Evolutionary conservation across 2,329 filamentous ascomycete species (phyloP).

Genomic region (Fusarium sp.): DNA sequence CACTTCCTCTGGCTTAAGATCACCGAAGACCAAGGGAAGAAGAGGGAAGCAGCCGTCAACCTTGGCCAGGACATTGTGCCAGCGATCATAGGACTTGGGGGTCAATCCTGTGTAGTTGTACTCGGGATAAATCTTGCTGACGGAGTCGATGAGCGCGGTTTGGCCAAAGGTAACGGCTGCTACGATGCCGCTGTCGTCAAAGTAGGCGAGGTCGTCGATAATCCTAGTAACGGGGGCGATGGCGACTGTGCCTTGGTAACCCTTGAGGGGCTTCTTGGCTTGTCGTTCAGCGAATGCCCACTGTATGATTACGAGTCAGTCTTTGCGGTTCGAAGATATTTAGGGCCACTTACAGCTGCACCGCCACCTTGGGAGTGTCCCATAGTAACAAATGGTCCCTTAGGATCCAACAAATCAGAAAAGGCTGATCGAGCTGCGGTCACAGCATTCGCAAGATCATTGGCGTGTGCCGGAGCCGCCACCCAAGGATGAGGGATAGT

Average conservation of each 20-base stretch:
- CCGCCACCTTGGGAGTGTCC: background rate
- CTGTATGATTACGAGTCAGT: background rate
- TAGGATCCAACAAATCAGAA: background rate
- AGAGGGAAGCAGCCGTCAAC: conserved; percentile 25
- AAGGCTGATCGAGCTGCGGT: conserved; percentile 23
- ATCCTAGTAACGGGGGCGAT: conserved; percentile 27
- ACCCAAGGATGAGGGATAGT: conserved; percentile 24
- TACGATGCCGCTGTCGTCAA: conserved; percentile 6
- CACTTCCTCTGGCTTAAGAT: background rate
- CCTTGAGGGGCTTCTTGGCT: conserved; percentile 20
- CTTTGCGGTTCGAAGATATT: fast-evolving
- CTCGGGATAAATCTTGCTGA: conserved; percentile 21
- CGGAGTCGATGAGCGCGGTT: conserved; percentile 12
- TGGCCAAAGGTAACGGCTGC: conserved; percentile 10
- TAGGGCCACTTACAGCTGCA: background rate
- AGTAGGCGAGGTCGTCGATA: conserved; percentile 19
- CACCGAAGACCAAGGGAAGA: background rate
- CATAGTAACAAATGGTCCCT: background rate
- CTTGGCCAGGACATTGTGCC: conserved; percentile 24
- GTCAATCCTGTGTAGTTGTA: conserved; percentile 29
- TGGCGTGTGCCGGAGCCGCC: conserved; percentile 25
- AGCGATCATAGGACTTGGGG: conserved; percentile 20
- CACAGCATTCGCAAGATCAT: conserved; percentile 29
- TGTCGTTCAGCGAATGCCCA: conserved; percentile 31
- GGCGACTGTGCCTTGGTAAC: conserved; percentile 26